A percentile compares a stretch with the other conserved stretches of the same genome.
These are phyloP conservation scores for Taphrina pruni DNA, from an alignment of 1,139 yeast genomes.

Conservation along the genomic window DNA sequence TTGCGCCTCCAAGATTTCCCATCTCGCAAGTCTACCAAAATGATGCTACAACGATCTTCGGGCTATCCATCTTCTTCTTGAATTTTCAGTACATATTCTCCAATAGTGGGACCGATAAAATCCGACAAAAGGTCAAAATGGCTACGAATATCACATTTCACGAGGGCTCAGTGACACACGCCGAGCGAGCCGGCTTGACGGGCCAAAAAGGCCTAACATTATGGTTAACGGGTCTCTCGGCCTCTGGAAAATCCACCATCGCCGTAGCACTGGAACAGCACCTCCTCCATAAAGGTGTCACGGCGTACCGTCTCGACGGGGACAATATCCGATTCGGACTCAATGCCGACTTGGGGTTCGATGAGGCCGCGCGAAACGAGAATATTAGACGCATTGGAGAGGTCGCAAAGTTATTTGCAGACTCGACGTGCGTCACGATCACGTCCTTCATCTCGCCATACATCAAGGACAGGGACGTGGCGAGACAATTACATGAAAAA, in stretches of 20 bases:
- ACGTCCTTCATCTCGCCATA: slow-evolving; percentile 94
- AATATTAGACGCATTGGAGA: slow-evolving; percentile 93
- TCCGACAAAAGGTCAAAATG: slow-evolving; percentile 55
- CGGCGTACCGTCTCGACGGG: slow-evolving; percentile 89
- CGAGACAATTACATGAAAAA: slow-evolving; percentile 80
- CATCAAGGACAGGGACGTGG: slow-evolving; percentile 78
- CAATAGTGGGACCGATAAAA: no score
- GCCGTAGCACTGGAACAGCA: slow-evolving; percentile 93
- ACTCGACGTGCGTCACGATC: slow-evolving; percentile 79
- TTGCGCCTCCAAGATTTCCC: slow-evolving; percentile 11
- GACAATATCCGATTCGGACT: slow-evolving; percentile 93
- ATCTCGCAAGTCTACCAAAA: background rate
- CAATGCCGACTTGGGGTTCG: slow-evolving; percentile 91
- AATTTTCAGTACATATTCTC: no score
- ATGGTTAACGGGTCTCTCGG: slow-evolving; percentile 95
- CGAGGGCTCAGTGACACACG: slow-evolving; percentile 73
- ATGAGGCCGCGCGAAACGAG: slow-evolving; percentile 89
- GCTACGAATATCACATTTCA: slow-evolving; percentile 98
- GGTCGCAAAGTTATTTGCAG: slow-evolving; percentile 90
- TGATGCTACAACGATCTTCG: no score
- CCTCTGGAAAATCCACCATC: slow-evolving; percentile 89
- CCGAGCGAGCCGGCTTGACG: slow-evolving; percentile 72
- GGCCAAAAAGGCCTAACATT: slow-evolving; percentile 87
- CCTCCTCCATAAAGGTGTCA: slow-evolving; percentile 67
- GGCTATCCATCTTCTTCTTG: no score